phyloP scores from a whole-genome alignment of 306 rosid genomes.

The Malus sieversii region DNA sequence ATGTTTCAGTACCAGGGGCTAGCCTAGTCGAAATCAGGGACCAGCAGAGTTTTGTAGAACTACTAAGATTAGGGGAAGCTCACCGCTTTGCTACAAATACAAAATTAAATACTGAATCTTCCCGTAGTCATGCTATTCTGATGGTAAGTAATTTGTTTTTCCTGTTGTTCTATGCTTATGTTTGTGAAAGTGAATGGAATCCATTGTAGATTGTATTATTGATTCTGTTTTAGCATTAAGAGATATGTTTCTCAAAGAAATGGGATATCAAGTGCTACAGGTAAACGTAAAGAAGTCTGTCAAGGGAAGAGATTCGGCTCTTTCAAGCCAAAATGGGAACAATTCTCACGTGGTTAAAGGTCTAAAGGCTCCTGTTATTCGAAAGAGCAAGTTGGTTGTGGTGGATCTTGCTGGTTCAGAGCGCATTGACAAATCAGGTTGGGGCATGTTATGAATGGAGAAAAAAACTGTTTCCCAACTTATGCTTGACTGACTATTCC shows the following conservation, averaged over 20 bases:
- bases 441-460: constrained; percentile 14
- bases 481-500: constrained; percentile 4
- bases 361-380: constrained; percentile 67
- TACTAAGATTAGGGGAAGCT: constrained; percentile 85
- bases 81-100: constrained; percentile 98
- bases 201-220: constrained; percentile 7
- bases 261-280: constrained; percentile 32
- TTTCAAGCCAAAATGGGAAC: constrained; percentile 61
- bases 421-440: constrained; percentile 95
- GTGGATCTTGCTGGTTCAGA: constrained; percentile 99
- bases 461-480: not conserved
- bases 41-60: constrained; percentile 77
- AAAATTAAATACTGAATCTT: constrained; percentile 90
- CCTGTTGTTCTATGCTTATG: constrained; percentile 19
- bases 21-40: constrained; percentile 75
- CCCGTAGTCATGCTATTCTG: constrained; percentile 96
- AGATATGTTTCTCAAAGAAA: not conserved
- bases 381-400: constrained; percentile 84
- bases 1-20: constrained; percentile 96
- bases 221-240: constrained; percentile 18
- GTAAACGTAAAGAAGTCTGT: constrained; percentile 71
- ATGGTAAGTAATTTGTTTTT: constrained; percentile 47
- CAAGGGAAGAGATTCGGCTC: constrained; percentile 66
- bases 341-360: constrained; percentile 52
- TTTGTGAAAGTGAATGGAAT: constrained; percentile 18